phyloP scores from a whole-genome alignment of 495 filamentous ascomycete species.

The Talaromyces ruber region DNA sequence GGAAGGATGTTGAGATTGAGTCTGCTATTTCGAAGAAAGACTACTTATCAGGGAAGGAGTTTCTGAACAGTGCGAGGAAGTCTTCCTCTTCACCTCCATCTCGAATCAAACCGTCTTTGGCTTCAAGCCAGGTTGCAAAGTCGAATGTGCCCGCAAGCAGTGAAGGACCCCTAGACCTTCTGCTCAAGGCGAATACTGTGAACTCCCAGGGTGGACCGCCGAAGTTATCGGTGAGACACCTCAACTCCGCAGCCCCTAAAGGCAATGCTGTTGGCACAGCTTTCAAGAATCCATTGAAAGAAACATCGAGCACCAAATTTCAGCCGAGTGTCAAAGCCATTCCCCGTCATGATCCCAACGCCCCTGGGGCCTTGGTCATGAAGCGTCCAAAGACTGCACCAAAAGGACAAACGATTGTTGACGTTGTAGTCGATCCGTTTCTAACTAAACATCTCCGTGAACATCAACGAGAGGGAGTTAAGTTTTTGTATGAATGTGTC shows the following conservation, averaged over 20 bases:
- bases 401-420: constrained; percentile 60
- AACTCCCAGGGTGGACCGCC: constrained; percentile 8
- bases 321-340: constrained; percentile 26
- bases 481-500: constrained; percentile 76
- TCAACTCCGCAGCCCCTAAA: constrained; percentile 16
- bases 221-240: constrained; percentile 9
- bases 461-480: constrained; percentile 70
- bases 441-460: constrained; percentile 57
- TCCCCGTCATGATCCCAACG: constrained; percentile 60
- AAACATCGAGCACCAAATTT: constrained; percentile 14
- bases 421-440: constrained; percentile 73
- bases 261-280: constrained; percentile 16
- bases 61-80: constrained; percentile 26
- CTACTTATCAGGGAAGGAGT: constrained; percentile 50
- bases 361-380: constrained; percentile 61
- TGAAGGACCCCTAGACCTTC: background rate
- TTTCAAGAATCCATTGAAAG: constrained; percentile 56
- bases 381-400: constrained; percentile 46
- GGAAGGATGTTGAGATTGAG: constrained; percentile 71
- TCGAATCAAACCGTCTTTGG: background rate
- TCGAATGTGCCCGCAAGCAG: background rate
- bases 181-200: background rate
- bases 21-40: constrained; percentile 53
- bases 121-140: background rate
- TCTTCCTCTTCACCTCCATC: constrained; percentile 9